Evolutionary conservation across 768 basidiomycete species (phyloP).

Genomic region (Lentinula aciculospora): DNA sequence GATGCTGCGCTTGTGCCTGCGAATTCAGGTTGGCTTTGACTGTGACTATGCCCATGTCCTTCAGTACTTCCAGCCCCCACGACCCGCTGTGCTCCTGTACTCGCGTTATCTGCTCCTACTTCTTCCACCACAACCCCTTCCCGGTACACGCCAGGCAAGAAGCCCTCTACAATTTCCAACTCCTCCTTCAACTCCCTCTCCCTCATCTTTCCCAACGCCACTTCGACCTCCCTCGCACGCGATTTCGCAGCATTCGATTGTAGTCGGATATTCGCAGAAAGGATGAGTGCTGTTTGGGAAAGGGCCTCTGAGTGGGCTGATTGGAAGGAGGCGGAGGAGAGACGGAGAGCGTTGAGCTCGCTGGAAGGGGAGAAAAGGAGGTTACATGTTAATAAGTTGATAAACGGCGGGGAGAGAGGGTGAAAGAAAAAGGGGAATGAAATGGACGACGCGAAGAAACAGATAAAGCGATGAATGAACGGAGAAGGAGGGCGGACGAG

Average conservation of each 20-base stretch:
- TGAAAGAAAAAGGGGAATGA: too few relatives aligned
- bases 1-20: too few relatives aligned
- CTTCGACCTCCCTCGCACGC: conserved; percentile 83
- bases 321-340: conserved; percentile 82
- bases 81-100: too few relatives aligned
- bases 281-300: conserved; percentile 87
- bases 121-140: conserved; percentile 34
- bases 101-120: background rate
- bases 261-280: conserved; percentile 91
- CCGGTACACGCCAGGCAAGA: conserved; percentile 85
- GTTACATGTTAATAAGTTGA: background rate
- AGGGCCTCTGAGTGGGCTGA: conserved; percentile 77
- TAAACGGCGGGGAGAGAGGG: background rate
- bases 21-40: background rate
- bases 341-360: conserved; percentile 79
- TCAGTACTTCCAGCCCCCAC: background rate
- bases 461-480: too few relatives aligned
- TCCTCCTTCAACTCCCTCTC: conserved; percentile 78
- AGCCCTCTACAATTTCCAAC: conserved; percentile 80
- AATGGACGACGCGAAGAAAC: too few relatives aligned
- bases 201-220: conserved; percentile 83
- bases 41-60: background rate
- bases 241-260: conserved; percentile 90
- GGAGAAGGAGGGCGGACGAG: too few relatives aligned
- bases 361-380: conserved; percentile 33